Percentiles rank a stretch among this genome's conserved stretches.
phyloP scores from a whole-genome alignment of 108 stramenopile species.

The Cyclotella sp. region DNA sequence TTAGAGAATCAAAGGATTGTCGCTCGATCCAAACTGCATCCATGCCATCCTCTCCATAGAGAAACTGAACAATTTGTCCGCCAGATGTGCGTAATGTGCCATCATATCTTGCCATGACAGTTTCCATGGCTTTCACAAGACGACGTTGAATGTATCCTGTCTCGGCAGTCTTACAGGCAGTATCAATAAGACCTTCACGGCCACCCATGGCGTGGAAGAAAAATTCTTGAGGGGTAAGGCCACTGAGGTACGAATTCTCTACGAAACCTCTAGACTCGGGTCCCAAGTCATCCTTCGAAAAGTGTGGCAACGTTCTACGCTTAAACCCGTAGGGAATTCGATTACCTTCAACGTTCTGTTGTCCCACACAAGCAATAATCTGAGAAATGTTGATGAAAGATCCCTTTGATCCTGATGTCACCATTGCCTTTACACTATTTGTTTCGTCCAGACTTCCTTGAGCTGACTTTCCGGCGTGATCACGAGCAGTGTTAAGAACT shows the following conservation, averaged over 20 bases:
- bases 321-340: slow-evolving; percentile 99
- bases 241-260: slow-evolving; percentile 98
- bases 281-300: slow-evolving; percentile 98
- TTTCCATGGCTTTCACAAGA: slow-evolving; percentile 99
- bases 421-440: slow-evolving; percentile 98
- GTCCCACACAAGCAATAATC: slow-evolving; percentile 99
- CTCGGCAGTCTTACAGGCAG: slow-evolving; percentile 99
- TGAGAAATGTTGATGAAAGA: slow-evolving; percentile 98
- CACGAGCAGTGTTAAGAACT: slow-evolving; percentile 95
- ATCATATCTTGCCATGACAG: slow-evolving; percentile 97
- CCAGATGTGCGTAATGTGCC: slow-evolving; percentile 93
- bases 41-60: slow-evolving; percentile 99
- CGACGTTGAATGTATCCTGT: slow-evolving; percentile 99
- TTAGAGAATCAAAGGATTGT: slow-evolving; percentile 92
- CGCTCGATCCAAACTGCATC: slow-evolving; percentile 99
- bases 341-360: slow-evolving; percentile 99
- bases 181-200: slow-evolving; percentile 98
- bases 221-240: slow-evolving; percentile 98
- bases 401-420: slow-evolving; percentile 97
- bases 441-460: slow-evolving; percentile 92
- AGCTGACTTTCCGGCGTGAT: slow-evolving; percentile 95
- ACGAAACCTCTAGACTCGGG: slow-evolving; percentile 98
- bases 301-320: slow-evolving; percentile 97
- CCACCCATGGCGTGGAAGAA: slow-evolving; percentile 99
- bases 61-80: slow-evolving; percentile 96